Percentiles rank a stretch among this genome's conserved stretches.
Conservation (phyloP, 805 yeast species). For the Saccharomycopsis synnaedendra region DNA sequence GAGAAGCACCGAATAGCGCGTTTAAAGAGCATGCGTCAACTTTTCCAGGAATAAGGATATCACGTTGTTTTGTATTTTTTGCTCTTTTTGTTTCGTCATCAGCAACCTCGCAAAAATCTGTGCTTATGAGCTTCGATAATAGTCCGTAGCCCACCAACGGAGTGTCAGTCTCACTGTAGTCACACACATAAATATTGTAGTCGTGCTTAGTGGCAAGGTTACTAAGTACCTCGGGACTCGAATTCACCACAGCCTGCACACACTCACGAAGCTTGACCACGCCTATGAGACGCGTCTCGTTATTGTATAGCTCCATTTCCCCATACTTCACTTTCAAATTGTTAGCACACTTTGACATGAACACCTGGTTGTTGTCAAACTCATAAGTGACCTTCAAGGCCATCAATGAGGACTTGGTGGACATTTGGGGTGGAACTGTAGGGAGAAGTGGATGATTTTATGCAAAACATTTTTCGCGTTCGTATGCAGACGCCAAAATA, state of each 20-base stretch:
- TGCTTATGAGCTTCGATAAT: conserved; percentile 11
- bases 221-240: conserved; percentile 14
- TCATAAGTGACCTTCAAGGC: conserved; percentile 14
- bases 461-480: too few species aligned
- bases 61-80: conserved; percentile 1
- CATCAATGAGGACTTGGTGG: conserved; percentile 15
- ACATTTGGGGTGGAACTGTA: conserved; percentile 1
- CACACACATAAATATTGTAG: conserved; percentile 16
- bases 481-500: too few species aligned
- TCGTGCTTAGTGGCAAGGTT: conserved; percentile 8
- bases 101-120: conserved; percentile 5
- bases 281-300: conserved; percentile 14
- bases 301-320: conserved; percentile 13
- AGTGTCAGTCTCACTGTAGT: conserved; percentile 14
- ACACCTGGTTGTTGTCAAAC: conserved; percentile 13
- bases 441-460: not conserved
- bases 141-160: conserved; percentile 16
- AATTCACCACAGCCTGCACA: conserved; percentile 8
- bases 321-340: conserved; percentile 12
- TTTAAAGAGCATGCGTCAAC: conserved; percentile 4
- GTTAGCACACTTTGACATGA: conserved; percentile 6
- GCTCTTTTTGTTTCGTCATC: not conserved
- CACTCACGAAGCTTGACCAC: conserved; percentile 13
- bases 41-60: conserved; percentile 15
- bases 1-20: not conserved